These are phyloP conservation scores for Penicillium subrubescens DNA, from an alignment of 495 filamentous ascomycete species.

Conservation along the genomic window DNA sequence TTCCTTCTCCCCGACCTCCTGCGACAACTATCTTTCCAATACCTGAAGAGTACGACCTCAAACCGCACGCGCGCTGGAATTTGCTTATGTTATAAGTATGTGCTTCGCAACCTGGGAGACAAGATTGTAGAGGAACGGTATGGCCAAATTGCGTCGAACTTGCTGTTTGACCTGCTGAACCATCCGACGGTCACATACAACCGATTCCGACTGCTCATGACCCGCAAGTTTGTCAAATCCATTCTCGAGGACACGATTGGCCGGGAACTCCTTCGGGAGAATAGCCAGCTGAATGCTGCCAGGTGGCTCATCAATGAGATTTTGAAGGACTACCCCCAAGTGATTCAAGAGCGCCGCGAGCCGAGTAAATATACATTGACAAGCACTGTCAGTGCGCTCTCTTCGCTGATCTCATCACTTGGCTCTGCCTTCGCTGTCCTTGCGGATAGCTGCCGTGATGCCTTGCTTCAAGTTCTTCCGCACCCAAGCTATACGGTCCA, in stretches of 20 bases:
- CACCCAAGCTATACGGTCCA: constrained; percentile 97
- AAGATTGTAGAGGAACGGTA: constrained; percentile 79
- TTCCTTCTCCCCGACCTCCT: constrained; percentile 80
- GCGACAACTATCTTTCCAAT: constrained; percentile 79
- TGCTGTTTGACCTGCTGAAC: constrained; percentile 78
- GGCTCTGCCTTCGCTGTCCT: constrained; percentile 78
- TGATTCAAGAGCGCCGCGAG: constrained; percentile 86
- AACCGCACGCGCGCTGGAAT: constrained; percentile 82
- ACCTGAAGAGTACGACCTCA: constrained; percentile 75
- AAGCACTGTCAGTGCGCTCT: constrained; percentile 75
- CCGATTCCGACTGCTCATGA: constrained; percentile 83
- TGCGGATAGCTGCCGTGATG: constrained; percentile 82
- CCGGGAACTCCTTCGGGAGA: constrained; percentile 79
- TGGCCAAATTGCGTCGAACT: constrained; percentile 73
- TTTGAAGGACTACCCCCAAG: constrained; percentile 93
- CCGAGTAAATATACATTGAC: constrained; percentile 85
- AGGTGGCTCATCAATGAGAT: constrained; percentile 82
- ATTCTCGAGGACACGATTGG: constrained; percentile 86
- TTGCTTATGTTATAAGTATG: constrained; percentile 80
- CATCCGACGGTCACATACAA: constrained; percentile 76
- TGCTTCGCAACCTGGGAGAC: constrained; percentile 73
- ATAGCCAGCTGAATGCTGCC: constrained; percentile 79
- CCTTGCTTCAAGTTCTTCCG: constrained; percentile 84
- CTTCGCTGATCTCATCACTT: constrained; percentile 75
- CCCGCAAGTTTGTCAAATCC: constrained; percentile 80